Base-by-base conservation (phyloP, 2,329 filamentous ascomycete species). In the Ophiostoma populinum region DNA sequence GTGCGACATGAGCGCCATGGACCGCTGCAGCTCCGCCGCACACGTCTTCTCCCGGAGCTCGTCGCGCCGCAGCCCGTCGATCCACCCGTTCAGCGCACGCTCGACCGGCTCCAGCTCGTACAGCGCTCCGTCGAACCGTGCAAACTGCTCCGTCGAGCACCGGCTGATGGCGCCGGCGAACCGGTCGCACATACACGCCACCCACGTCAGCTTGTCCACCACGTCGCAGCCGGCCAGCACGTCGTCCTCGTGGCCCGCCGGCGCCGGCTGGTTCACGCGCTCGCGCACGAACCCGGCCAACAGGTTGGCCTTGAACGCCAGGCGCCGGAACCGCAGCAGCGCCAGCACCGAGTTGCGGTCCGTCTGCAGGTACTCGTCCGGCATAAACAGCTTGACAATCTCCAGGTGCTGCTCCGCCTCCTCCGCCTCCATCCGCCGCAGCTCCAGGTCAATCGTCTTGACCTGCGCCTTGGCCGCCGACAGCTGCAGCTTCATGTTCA, bases 91-190 rank as follows among this genome's bases (percentile, higher is more conserved):
- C 33, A 95, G 58, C 0, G 81, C 80, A 38, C 85, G 70, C 57
- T 98, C 90, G 9, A 95, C 82, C 1, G 86, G 83, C 51, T 93
- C 82, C 34, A 95, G 63, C 53, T 95, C 90, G 46, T 83, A 81
- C 39, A 90, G 56, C 2, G 85, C 80, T 27, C 77, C 75, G 47
- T 83, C 78, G 45, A 83, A 90, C 43, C 64, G 73, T 30, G 69
- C 67, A 52, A 95, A 95, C 39, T 82, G 71, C 32, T 81, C 74
- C 1, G 80, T 62, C 3, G 79, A 76, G 55, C 83, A 92, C 45
- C 74, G 72, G 45, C 68, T 76, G 47, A 94, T 83, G 40, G 80
- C 76, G 40, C 74, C 79, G 51, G 80, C 73, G 46, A 94, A 90
- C 24, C 83, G 78, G 43, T 81, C 74, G 48, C 83, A 92, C 65